Percentiles rank a stretch among this genome's conserved stretches.
These are phyloP conservation scores for Tylopilus rubrobrunneus DNA, from an alignment of 768 basidiomycete species.

Conservation along the genomic window DNA sequence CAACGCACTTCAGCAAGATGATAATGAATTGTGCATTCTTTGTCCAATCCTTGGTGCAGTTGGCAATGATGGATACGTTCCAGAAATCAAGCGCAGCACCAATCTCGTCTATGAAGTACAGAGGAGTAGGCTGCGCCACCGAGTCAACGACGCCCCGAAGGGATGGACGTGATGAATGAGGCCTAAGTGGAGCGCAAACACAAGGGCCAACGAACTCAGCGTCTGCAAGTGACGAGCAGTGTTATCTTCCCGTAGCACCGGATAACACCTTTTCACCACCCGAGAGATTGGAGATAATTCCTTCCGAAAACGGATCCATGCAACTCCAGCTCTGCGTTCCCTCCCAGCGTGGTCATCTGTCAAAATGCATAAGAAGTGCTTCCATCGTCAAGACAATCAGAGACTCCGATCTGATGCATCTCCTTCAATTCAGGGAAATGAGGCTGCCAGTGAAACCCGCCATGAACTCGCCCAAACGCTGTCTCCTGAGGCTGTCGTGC, in stretches of 20 bases:
- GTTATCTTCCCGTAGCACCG: neutral
- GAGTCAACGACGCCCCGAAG: neutral
- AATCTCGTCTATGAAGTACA: slow-evolving; percentile 99
- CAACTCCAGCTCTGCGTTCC: slow-evolving; percentile 95
- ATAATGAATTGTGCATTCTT: slow-evolving; percentile 99
- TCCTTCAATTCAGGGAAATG: slow-evolving; percentile 97
- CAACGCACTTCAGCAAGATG: slow-evolving; percentile 80
- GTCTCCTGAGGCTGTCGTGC: slow-evolving; percentile 83
- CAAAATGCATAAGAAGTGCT: neutral
- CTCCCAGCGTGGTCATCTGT: slow-evolving; percentile 98
- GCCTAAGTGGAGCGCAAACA: slow-evolving; percentile 98
- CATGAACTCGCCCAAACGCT: slow-evolving; percentile 95
- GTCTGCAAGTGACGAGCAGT: slow-evolving; percentile 48
- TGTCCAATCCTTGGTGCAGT: slow-evolving; percentile 96
- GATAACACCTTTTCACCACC: slow-evolving; percentile 87
- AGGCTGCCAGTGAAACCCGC: slow-evolving; percentile 84
- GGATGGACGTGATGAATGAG: neutral
- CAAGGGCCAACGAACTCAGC: slow-evolving; percentile 89
- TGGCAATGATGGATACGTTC: slow-evolving; percentile 97
- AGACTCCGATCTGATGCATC: slow-evolving; percentile 87
- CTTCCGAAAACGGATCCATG: slow-evolving; percentile 98
- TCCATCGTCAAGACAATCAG: neutral
- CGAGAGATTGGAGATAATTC: slow-evolving; percentile 94
- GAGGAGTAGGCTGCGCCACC: slow-evolving; percentile 74
- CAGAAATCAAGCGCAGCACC: slow-evolving; percentile 95